These are phyloP conservation scores for Vickermania spadyakhi DNA, from an alignment of 208 protist species.

Conservation along the genomic window DNA sequence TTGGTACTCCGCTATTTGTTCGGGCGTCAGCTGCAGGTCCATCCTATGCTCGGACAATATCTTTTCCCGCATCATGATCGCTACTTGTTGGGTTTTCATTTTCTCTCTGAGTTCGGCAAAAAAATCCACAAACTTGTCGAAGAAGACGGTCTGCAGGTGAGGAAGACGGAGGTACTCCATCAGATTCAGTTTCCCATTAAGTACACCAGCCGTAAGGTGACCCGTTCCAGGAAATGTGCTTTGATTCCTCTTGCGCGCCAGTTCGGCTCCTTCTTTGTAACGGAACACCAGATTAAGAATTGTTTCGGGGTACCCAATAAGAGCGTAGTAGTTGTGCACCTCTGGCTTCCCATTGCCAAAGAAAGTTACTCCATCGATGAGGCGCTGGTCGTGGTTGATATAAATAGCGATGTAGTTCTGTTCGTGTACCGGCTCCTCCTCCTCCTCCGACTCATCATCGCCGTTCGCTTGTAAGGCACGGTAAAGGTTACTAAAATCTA, in stretches of 20 bases:
- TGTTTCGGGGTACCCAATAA: constrained; percentile 79
- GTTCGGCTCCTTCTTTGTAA: constrained; percentile 39
- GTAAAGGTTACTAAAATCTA: constrained; percentile 25
- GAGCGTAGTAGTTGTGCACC: constrained; percentile 60
- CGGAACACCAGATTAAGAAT: constrained; percentile 73
- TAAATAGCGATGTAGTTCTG: constrained; percentile 59
- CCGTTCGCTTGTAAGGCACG: not conserved
- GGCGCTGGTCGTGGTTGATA: constrained; percentile 43
- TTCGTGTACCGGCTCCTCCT: not conserved
- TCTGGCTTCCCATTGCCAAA: constrained; percentile 67
- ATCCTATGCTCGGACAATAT: constrained; percentile 24
- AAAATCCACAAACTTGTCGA: constrained; percentile 59
- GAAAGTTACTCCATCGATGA: constrained; percentile 75
- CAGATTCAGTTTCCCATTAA: constrained; percentile 46
- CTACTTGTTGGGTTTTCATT: constrained; percentile 35
- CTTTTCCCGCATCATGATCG: constrained; percentile 23
- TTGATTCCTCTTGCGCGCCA: not conserved
- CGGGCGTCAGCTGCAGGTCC: constrained; percentile 12
- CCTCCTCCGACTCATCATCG: constrained; percentile 3
- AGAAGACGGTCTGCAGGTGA: constrained; percentile 61
- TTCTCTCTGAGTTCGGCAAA: constrained; percentile 46
- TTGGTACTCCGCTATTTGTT: constrained; percentile 24
- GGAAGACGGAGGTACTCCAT: constrained; percentile 69
- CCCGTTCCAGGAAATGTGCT: constrained; percentile 3
- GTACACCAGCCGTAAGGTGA: constrained; percentile 24